These are phyloP conservation scores for Madurella mycetomatis DNA, from an alignment of 2,329 filamentous ascomycete species.

Conservation along the genomic window DNA sequence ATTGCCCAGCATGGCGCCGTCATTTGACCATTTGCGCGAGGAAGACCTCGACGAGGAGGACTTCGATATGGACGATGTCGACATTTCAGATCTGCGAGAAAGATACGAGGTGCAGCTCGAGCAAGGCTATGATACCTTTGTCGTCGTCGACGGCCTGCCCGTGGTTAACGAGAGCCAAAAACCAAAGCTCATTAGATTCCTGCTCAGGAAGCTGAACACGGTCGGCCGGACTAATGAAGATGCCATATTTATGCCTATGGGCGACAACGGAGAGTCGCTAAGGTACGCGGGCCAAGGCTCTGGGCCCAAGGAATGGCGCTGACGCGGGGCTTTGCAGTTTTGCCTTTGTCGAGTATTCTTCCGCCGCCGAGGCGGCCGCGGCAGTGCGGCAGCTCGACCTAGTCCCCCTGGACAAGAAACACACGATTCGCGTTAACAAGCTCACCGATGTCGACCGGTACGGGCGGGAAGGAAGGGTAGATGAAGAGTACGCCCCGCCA, in stretches of 20 bases:
- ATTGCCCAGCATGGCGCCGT: conserved; percentile 74
- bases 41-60: conserved; percentile 82
- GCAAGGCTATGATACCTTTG: conserved; percentile 92
- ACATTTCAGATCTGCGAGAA: conserved; percentile 89
- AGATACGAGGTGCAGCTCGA: conserved; percentile 95
- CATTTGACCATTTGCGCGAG: conserved; percentile 88
- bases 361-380: conserved; percentile 80
- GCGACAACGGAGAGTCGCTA: conserved; percentile 78
- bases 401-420: conserved; percentile 90
- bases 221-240: conserved; percentile 85
- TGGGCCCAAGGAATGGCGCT: conserved; percentile 1
- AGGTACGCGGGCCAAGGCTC: conserved; percentile 50
- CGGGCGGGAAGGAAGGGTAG: conserved; percentile 86
- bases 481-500: conserved; percentile 83
- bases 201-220: conserved; percentile 85
- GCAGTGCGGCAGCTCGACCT: conserved; percentile 86
- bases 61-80: conserved; percentile 88
- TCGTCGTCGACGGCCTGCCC: conserved; percentile 92
- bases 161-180: conserved; percentile 85
- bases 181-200: conserved; percentile 91
- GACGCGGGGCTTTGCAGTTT: conserved; percentile 43
- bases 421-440: conserved; percentile 95
- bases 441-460: conserved; percentile 96
- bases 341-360: conserved; percentile 94
- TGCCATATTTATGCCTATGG: conserved; percentile 88